Conservation (phyloP, 192 early-diverging fungal species). For the Coemansia sp. region DNA sequence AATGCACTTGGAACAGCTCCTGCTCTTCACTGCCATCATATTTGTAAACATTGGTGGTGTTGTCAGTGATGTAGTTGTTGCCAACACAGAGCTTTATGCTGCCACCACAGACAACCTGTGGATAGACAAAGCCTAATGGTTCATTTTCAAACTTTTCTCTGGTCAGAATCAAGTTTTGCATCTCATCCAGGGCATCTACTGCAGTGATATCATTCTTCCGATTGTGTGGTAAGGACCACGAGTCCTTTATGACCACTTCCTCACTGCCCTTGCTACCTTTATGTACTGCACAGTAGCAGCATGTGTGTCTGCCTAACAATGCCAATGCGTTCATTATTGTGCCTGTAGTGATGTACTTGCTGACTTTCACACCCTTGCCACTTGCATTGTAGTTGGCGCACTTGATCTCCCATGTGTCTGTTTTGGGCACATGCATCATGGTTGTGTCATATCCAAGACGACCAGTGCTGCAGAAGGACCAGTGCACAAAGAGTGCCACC, state of each 20-base stretch:
- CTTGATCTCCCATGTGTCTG: background rate
- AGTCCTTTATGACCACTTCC: slow-evolving; percentile 12
- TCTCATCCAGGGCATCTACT: background rate
- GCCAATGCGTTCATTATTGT: background rate
- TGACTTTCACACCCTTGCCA: background rate
- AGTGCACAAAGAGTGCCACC: slow-evolving; percentile 5
- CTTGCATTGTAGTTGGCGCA: background rate
- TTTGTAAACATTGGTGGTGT: background rate
- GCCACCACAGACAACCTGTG: background rate
- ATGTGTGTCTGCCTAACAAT: slow-evolving; percentile 13
- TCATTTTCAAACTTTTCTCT: background rate
- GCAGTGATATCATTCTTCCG: background rate
- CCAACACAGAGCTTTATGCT: background rate
- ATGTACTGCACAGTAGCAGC: slow-evolving; percentile 7
- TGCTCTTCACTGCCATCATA: background rate
- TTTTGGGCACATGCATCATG: background rate
- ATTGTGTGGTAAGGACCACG: background rate
- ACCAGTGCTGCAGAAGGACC: slow-evolving; percentile 12
- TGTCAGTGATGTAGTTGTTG: background rate
- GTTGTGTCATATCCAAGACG: slow-evolving; percentile 15
- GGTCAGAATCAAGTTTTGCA: background rate
- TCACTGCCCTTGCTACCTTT: background rate
- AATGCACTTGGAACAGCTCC: slow-evolving; percentile 10
- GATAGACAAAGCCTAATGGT: background rate
- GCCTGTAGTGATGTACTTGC: background rate